A percentile compares a stretch with the other conserved stretches of the same genome.
Conservation (phyloP, 768 basidiomycete species). For the Hortiboletus campestris region DNA sequence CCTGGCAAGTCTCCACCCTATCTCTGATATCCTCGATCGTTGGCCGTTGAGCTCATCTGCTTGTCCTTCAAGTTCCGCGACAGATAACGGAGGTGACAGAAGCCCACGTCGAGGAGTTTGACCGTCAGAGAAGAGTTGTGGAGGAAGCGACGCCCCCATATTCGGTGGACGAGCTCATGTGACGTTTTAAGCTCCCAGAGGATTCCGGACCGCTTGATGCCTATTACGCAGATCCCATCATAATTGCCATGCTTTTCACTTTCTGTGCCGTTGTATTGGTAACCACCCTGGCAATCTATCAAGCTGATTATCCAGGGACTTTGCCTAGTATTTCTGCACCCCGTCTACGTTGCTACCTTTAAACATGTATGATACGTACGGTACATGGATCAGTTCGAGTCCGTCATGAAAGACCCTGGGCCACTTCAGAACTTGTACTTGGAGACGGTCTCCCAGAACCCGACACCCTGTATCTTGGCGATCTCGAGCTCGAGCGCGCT, state of each 20-base stretch:
- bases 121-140: not conserved
- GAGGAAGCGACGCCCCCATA: constrained; percentile 6
- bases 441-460: constrained; percentile 50
- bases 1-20: not conserved
- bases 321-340: not conserved
- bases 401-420: not conserved
- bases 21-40: not conserved
- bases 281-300: no score
- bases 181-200: not conserved
- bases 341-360: not conserved
- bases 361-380: not conserved
- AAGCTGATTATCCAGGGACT: no score
- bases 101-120: constrained; percentile 15
- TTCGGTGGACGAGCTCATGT: constrained; percentile 16
- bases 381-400: not conserved
- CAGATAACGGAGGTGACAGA: constrained; percentile 10
- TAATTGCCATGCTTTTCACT: no score
- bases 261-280: no score
- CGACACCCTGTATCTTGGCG: constrained; percentile 49
- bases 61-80: constrained; percentile 6
- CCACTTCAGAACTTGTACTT: constrained; percentile 32
- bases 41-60: not conserved
- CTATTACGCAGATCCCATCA: not conserved
- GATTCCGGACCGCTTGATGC: not conserved
- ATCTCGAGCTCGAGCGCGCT: constrained; percentile 49